These are phyloP conservation scores for Neonectria punicea DNA, from an alignment of 2,329 filamentous ascomycete species.

Conservation along the genomic window DNA sequence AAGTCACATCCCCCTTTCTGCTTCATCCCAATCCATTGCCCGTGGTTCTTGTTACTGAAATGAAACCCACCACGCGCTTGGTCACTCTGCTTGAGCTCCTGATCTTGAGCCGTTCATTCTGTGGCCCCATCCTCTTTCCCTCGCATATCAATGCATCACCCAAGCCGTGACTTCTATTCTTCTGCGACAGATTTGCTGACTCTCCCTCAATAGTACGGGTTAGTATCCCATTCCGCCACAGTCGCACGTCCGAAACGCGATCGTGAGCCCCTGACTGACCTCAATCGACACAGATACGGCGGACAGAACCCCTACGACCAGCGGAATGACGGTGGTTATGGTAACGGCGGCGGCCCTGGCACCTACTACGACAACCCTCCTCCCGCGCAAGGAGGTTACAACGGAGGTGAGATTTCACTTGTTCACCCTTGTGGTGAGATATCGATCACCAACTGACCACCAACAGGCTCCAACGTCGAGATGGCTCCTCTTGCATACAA, in stretches of 20 bases:
- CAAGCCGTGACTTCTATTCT: neutral
- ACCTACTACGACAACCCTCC: slow-evolving; percentile 45
- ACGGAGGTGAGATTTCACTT: slow-evolving; percentile 41
- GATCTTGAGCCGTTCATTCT: neutral
- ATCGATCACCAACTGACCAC: neutral
- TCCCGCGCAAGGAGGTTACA: slow-evolving; percentile 41
- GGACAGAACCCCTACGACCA: slow-evolving; percentile 70
- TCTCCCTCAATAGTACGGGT: slow-evolving; percentile 63
- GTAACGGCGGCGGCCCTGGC: slow-evolving; percentile 26
- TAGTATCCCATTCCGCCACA: slow-evolving; percentile 46
- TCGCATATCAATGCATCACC: neutral
- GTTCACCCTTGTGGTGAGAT: neutral
- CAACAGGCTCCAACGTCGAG: slow-evolving; percentile 65
- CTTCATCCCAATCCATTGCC: slow-evolving; percentile 29
- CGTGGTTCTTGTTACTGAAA: slow-evolving; percentile 2
- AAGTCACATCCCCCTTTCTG: slow-evolving; percentile 38
- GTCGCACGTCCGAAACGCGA: slow-evolving; percentile 13
- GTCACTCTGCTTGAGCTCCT: neutral
- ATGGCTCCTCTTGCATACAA: slow-evolving; percentile 73
- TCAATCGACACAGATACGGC: slow-evolving; percentile 59
- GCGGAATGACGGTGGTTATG: slow-evolving; percentile 50
- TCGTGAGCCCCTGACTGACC: slow-evolving; percentile 45
- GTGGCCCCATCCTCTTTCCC: neutral
- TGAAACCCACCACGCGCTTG: neutral
- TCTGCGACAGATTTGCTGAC: slow-evolving; percentile 40